These are phyloP conservation scores for Fomitopsis betulina DNA, from an alignment of 1,284 basidiomycete species.

Conservation along the genomic window DNA sequence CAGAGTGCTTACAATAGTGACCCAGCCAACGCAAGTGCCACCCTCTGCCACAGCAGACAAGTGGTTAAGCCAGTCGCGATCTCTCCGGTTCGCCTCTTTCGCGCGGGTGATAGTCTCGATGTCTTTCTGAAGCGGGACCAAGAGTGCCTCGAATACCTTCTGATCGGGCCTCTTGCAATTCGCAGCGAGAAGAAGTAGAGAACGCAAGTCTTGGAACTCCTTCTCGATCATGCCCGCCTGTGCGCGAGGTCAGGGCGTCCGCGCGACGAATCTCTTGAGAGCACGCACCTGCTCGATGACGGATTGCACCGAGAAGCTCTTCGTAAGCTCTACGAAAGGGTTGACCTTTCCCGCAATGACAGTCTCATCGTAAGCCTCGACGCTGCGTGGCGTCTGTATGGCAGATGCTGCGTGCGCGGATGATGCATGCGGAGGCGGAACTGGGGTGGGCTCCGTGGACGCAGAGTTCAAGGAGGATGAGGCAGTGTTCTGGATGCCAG, in stretches of 20 bases:
- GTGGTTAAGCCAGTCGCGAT: slow-evolving; percentile 82
- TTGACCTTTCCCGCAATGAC: slow-evolving; percentile 71
- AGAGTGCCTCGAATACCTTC: slow-evolving; percentile 52
- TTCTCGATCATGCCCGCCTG: slow-evolving; percentile 71
- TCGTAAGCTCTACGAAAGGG: slow-evolving; percentile 73
- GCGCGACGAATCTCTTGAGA: slow-evolving; percentile 1
- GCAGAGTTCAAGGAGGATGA: slow-evolving; percentile 30
- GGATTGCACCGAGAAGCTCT: slow-evolving; percentile 63
- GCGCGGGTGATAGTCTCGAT: slow-evolving; percentile 75
- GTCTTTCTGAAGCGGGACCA: slow-evolving; percentile 71
- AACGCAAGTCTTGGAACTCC: slow-evolving; percentile 67
- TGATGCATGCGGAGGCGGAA: slow-evolving; percentile 37
- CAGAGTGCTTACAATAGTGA: slow-evolving; percentile 63
- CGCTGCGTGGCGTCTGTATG: slow-evolving; percentile 49
- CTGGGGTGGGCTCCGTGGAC: slow-evolving; percentile 35
- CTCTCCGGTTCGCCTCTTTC: slow-evolving; percentile 81
- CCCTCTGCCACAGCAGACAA: slow-evolving; percentile 82
- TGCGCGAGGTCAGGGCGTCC: not conserved
- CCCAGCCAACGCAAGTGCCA: slow-evolving; percentile 88
- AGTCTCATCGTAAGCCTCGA: slow-evolving; percentile 72
- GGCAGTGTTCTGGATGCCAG: slow-evolving; percentile 24
- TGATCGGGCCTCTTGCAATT: slow-evolving; percentile 80
- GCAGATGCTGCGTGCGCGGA: slow-evolving; percentile 34
- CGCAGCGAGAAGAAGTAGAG: slow-evolving; percentile 65
- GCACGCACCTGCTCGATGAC: slow-evolving; percentile 76